Evolutionary conservation across 441 rosid species (phyloP).

Genomic region (Croton laevigatus): DNA sequence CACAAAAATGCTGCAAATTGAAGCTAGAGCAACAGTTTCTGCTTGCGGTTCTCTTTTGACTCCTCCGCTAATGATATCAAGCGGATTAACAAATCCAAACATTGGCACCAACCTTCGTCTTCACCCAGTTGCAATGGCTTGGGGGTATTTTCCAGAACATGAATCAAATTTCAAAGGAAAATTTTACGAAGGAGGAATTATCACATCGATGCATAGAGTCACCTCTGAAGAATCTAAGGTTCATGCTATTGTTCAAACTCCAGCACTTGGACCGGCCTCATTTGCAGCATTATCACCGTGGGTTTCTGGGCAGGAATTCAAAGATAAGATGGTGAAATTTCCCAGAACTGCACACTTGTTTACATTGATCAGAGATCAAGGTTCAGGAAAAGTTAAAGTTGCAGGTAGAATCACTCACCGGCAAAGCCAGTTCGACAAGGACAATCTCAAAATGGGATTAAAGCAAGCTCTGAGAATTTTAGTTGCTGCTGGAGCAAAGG

Average conservation of each 20-base stretch:
- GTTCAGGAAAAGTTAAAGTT: conserved; percentile 52
- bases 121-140: conserved; percentile 60
- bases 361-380: conserved; percentile 49
- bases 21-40: conserved; percentile 62
- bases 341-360: conserved; percentile 52
- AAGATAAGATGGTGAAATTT: conserved; percentile 53
- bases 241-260: conserved; percentile 53
- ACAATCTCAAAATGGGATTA: conserved; percentile 46
- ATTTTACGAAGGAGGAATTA: conserved; percentile 62
- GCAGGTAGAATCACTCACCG: conserved; percentile 36
- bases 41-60: conserved; percentile 68
- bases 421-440: conserved; percentile 37
- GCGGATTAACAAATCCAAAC: conserved; percentile 60
- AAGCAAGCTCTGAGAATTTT: conserved; percentile 51
- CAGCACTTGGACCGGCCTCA: conserved; percentile 55
- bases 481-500: conserved; percentile 76
- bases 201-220: conserved; percentile 55
- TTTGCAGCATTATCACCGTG: conserved; percentile 55
- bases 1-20: conserved; percentile 47
- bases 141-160: conserved; percentile 76
- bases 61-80: conserved; percentile 63
- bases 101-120: conserved; percentile 69
- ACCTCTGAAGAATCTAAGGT: conserved; percentile 30
- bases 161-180: conserved; percentile 41
- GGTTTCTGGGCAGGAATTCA: conserved; percentile 57